These are phyloP conservation scores for Sphaerobolus stellatus DNA, from an alignment of 1,284 basidiomycete genomes.

Conservation along the genomic window DNA sequence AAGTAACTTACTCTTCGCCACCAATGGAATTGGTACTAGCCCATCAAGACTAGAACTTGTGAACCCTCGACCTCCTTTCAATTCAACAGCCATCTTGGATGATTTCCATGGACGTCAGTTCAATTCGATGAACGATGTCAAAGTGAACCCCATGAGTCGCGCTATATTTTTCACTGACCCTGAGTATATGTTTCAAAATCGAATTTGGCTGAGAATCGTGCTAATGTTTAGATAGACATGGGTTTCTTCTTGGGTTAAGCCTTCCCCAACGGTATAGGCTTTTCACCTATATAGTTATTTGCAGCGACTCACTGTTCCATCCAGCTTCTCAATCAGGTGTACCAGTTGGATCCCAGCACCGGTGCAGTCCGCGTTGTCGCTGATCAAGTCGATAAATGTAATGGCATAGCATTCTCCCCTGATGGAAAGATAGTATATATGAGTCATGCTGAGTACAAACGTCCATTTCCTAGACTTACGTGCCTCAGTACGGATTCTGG, in stretches of 20 bases:
- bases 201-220: neutral
- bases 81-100: constrained; percentile 62
- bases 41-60: constrained; percentile 66
- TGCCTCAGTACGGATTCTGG: constrained; percentile 54
- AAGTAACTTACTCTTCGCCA: constrained; percentile 48
- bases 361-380: constrained; percentile 67
- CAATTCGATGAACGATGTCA: constrained; percentile 64
- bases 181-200: neutral
- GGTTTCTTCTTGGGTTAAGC: constrained; percentile 30
- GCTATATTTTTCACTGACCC: neutral
- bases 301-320: constrained; percentile 11
- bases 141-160: constrained; percentile 23
- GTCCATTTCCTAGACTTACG: constrained; percentile 9
- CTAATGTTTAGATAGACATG: neutral
- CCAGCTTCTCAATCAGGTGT: constrained; percentile 69
- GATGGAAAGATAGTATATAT: constrained; percentile 71
- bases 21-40: constrained; percentile 61
- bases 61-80: constrained; percentile 61
- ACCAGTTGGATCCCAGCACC: constrained; percentile 65
- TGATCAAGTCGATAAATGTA: constrained; percentile 60
- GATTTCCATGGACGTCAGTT: constrained; percentile 51
- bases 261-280: neutral
- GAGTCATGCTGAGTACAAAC: constrained; percentile 38
- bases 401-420: constrained; percentile 68
- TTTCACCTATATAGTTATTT: neutral